These are phyloP conservation scores for Castanea sativa DNA, from an alignment of 306 rosid genomes.

Conservation along the genomic window DNA sequence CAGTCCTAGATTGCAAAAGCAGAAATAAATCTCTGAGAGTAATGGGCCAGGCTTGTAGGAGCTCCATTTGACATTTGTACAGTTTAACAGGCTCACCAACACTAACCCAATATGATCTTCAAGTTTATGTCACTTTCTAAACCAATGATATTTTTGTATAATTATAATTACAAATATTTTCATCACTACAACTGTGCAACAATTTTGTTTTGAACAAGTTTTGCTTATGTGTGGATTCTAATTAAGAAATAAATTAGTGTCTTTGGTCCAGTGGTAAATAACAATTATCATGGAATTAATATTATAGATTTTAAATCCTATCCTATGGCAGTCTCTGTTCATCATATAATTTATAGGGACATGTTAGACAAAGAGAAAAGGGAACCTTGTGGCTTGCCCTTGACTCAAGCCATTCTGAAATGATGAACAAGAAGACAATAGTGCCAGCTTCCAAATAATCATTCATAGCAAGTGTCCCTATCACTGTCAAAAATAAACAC, in stretches of 20 bases:
- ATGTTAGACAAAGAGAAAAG: not conserved
- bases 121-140: too few species aligned
- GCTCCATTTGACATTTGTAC: too few species aligned
- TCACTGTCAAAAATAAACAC: constrained; percentile 44
- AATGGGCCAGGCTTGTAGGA: not conserved
- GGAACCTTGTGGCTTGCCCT: constrained; percentile 83
- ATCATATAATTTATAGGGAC: not conserved
- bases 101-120: too few species aligned
- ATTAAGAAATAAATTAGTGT: too few species aligned
- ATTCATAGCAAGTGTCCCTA: constrained; percentile 63
- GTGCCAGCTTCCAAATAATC: constrained; percentile 92
- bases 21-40: not conserved
- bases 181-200: not conserved
- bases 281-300: too few species aligned
- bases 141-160: too few species aligned
- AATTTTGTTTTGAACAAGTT: not conserved
- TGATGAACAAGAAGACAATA: constrained; percentile 81
- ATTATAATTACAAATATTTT: not conserved
- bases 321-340: not conserved
- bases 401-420: constrained; percentile 91
- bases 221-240: not conserved
- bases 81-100: too few species aligned
- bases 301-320: not conserved
- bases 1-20: too few species aligned
- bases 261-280: not conserved